Evolutionary conservation across 345 rosid genomes (phyloP).

Genomic region (Populus pruinosa): DNA sequence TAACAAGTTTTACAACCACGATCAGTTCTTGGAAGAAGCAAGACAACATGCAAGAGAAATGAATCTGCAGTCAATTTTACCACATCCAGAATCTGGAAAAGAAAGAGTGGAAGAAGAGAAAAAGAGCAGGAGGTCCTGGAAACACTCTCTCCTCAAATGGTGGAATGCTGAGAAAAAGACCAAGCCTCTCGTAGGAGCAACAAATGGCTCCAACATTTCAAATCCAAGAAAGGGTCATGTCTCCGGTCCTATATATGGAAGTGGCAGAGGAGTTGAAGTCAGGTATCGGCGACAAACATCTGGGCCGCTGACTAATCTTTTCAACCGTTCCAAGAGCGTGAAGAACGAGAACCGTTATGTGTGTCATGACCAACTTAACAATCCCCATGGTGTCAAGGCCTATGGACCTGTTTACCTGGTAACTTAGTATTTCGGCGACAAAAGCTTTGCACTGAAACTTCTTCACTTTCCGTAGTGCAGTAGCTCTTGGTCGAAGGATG

Average conservation of each 20-base stretch:
- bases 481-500: background rate
- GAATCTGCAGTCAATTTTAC: constrained; percentile 15
- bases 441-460: background rate
- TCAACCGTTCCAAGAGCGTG: constrained; percentile 27
- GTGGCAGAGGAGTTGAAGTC: constrained; percentile 12
- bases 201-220: constrained; percentile 12
- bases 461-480: background rate
- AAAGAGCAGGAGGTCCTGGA: constrained; percentile 51
- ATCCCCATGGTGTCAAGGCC: constrained; percentile 27
- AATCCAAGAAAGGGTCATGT: constrained; percentile 34
- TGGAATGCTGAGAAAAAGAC: constrained; percentile 44
- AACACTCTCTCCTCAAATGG: constrained; percentile 45
- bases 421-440: constrained; percentile 22
- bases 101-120: constrained; percentile 20
- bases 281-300: constrained; percentile 34
- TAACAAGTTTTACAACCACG: background rate
- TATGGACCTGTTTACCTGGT: constrained; percentile 58
- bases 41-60: constrained; percentile 36
- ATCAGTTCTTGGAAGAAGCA: constrained; percentile 60
- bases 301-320: constrained; percentile 35
- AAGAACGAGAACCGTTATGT: constrained; percentile 39
- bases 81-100: constrained; percentile 14
- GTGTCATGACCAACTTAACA: constrained; percentile 34
- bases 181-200: constrained; percentile 19
- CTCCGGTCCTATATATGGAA: constrained; percentile 41